Conservation (phyloP, 805 yeast genomes). For the Kregervanrija pseudodelftensis region DNA sequence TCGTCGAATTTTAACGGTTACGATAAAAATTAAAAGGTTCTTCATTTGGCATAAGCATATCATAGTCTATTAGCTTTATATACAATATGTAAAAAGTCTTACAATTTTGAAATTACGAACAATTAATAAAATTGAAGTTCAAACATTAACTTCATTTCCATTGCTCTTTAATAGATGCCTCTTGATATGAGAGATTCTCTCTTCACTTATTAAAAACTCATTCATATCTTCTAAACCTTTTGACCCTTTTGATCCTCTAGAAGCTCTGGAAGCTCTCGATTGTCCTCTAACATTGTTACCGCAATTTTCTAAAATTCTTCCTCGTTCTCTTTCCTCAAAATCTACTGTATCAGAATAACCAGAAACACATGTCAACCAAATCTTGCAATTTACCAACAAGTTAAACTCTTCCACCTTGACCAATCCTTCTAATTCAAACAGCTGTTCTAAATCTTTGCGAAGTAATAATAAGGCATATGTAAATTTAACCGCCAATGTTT, state of each 20-base stretch:
- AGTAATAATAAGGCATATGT: constrained; percentile 43
- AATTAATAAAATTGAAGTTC: too few species aligned
- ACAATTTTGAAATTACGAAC: too few species aligned
- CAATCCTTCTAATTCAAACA: constrained; percentile 26
- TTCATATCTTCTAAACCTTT: constrained; percentile 2
- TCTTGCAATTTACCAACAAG: constrained; percentile 27
- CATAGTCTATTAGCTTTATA: neutral
- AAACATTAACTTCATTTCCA: too few species aligned
- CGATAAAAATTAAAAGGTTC: neutral
- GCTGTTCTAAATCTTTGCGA: constrained; percentile 41
- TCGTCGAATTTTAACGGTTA: neutral
- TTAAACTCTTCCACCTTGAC: constrained; percentile 25
- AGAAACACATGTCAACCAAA: constrained; percentile 26
- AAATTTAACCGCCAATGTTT: constrained; percentile 31
- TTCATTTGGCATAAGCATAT: neutral
- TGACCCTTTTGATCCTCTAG: constrained; percentile 1
- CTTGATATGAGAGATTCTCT: constrained; percentile 21
- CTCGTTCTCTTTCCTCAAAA: neutral
- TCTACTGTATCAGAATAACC: constrained; percentile 2
- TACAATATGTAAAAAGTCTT: too few species aligned
- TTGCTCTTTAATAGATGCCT: constrained; percentile 14
- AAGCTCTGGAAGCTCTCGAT: constrained; percentile 1
- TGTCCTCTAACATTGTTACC: neutral
- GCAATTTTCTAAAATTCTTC: too few species aligned
- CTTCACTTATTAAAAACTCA: constrained; percentile 14